Base-by-base conservation (phyloP, 2,329 filamentous ascomycete species). In the Ophiostoma ips region DNA sequence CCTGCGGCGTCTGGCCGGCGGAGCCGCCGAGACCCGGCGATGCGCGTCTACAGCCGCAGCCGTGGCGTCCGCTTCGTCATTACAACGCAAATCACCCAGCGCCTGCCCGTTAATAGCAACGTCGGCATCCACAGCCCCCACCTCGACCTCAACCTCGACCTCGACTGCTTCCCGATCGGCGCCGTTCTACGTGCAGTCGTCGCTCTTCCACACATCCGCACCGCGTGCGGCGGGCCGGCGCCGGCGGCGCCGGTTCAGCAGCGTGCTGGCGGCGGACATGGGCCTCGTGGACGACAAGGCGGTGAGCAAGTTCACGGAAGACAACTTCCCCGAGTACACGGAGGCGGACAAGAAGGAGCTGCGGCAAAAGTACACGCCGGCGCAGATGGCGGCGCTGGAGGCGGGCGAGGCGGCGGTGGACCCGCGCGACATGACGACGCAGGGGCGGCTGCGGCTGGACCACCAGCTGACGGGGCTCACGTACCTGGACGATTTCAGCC, bases 401-500 rank as follows among this genome's bases (percentile, higher is more conserved):
- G 84, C 84, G 45, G 88, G 83, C 59, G 89, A 95, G 67, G 69
- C 75, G 54, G 79, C 84, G 57, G 81, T 95, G 63, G 75, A 84
- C 61, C 70, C 82, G 10, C 71, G 79, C 56, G 87, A 96, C 65
- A 63, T 95, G 62, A 72, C 82, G 38, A 71, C 78, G 33, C 84
- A 92, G 67, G 85, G 82, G 56, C 73, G 78, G 40, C 65, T 85
- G 58, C 81, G 87, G 54, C 73, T 70, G 50, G 88, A 94, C 62
- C 75, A 80, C 9, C 84, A 86, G 71, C 71, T 72, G 49, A 69
- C 89, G 46, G 52, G 50, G 24, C 30, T 56, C 35, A 71, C 77
- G 54, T 92, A 94, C 64, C 68, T 90, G 50, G 88, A 95, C 63
- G 87, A 94, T 64, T 84, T 95, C 60, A 78, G 83, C 53, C 75